phyloP scores from a whole-genome alignment of 441 rosid genomes.

The Theobroma grandiflorum region DNA sequence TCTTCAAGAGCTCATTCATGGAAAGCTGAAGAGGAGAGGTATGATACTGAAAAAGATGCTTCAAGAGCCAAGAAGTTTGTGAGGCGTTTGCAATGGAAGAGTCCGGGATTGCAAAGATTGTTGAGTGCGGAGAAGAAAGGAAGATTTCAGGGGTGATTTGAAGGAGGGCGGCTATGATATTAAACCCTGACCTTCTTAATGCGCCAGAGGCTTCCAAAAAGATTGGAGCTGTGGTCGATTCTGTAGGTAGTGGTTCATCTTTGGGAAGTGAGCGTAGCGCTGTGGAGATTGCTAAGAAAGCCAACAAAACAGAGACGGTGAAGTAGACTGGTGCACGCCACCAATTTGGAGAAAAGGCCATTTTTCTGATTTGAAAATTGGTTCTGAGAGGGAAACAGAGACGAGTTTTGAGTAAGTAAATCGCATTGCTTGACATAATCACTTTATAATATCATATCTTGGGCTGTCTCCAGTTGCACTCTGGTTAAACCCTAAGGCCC shows the following conservation, averaged over 20 bases:
- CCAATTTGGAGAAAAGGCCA: constrained; percentile 26
- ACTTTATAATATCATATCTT: not conserved
- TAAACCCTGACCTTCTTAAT: constrained; percentile 65
- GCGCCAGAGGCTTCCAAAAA: constrained; percentile 59
- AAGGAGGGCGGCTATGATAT: constrained; percentile 65
- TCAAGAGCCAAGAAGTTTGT: constrained; percentile 56
- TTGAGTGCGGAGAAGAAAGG: constrained; percentile 59
- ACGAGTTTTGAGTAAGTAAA: not conserved
- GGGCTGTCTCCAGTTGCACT: not conserved
- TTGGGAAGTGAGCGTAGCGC: constrained; percentile 48
- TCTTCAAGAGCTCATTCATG: constrained; percentile 54
- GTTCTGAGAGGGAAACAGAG: not conserved
- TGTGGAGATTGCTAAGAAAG: constrained; percentile 74
- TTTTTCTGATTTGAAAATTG: not conserved
- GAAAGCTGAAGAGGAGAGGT: constrained; percentile 60
- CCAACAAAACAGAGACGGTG: constrained; percentile 62
- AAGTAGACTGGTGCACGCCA: constrained; percentile 70
- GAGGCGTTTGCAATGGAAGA: constrained; percentile 57
- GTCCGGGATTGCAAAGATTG: constrained; percentile 78
- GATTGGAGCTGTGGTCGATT: constrained; percentile 43
- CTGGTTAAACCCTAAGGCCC: not conserved
- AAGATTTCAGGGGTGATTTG: constrained; percentile 66
- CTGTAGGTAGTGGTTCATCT: constrained; percentile 18
- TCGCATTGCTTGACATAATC: not conserved
- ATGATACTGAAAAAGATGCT: constrained; percentile 73